Percentiles rank a stretch among this genome's conserved stretches.
phyloP scores from a whole-genome alignment of 2,329 filamentous ascomycete genomes.

The Diaporthe destruens region DNA sequence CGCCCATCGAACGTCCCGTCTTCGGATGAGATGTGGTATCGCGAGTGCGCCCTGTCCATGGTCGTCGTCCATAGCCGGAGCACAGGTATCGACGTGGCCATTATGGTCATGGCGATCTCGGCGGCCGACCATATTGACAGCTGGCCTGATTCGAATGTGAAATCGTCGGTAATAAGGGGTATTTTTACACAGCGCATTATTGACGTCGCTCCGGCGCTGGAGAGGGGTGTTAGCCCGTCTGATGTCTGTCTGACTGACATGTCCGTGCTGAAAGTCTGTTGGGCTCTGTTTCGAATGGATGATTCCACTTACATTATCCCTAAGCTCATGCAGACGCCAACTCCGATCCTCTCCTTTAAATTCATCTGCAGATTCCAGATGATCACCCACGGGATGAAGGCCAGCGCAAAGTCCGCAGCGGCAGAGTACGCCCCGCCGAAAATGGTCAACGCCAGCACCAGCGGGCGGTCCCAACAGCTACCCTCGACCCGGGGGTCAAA shows the following conservation, averaged over 20 bases:
- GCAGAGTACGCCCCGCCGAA: conserved; percentile 53
- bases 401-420: conserved; percentile 55
- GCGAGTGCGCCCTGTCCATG: conserved; percentile 15
- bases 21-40: conserved; percentile 6
- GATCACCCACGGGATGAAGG: conserved; percentile 56
- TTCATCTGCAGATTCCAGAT: conserved; percentile 56
- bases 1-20: conserved; percentile 27
- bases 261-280: conserved; percentile 35
- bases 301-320: conserved; percentile 53
- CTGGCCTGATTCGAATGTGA: conserved; percentile 37
- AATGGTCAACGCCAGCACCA: conserved; percentile 50
- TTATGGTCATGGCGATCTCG: conserved; percentile 48
- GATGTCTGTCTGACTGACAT: conserved; percentile 31
- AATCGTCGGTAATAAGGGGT: conserved; percentile 28
- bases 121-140: conserved; percentile 45
- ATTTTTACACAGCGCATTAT: conserved; percentile 44
- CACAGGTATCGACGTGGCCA: conserved; percentile 50
- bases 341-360: conserved; percentile 56
- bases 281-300: conserved; percentile 13
- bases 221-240: conserved; percentile 32
- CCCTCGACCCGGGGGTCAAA: conserved; percentile 48
- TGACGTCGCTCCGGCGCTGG: conserved; percentile 50
- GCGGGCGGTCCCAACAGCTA: conserved; percentile 48
- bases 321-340: conserved; percentile 58
- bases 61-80: conserved; percentile 45